A percentile compares a stretch with the other conserved stretches of the same genome.
These are phyloP conservation scores for Parietichytrium sp. DNA, from an alignment of 108 stramenopile genomes.

Conservation along the genomic window DNA sequence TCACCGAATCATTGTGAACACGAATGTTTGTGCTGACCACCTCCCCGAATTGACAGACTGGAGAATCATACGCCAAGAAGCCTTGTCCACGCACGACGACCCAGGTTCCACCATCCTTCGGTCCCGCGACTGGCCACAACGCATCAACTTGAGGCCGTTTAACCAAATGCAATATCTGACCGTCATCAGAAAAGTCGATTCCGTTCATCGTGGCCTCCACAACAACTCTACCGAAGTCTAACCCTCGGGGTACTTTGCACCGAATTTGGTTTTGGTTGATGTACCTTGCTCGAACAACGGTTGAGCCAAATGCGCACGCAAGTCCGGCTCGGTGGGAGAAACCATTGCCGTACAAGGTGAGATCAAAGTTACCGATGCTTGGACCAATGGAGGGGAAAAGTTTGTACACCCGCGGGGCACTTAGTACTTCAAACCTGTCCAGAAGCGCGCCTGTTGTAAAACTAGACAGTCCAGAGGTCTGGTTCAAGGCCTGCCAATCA, in stretches of 20 bases:
- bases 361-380: background rate
- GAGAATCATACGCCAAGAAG: too few species aligned
- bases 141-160: background rate
- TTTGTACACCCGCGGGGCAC: too few species aligned
- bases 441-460: too few species aligned
- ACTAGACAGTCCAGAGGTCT: too few species aligned
- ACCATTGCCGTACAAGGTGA: background rate
- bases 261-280: background rate
- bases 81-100: background rate
- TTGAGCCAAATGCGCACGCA: conserved; percentile 11
- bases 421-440: too few species aligned
- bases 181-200: conserved; percentile 45
- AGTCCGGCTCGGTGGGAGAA: conserved; percentile 19
- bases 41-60: background rate
- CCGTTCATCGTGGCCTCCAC: conserved; percentile 52
- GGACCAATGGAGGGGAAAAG: background rate
- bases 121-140: background rate
- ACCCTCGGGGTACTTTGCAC: conserved; percentile 28
- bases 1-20: background rate
- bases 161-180: background rate
- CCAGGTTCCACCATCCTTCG: background rate
- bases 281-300: background rate
- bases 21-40: background rate
- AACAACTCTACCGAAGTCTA: conserved; percentile 37
- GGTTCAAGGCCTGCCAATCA: too few species aligned